Evolutionary conservation across 2,329 filamentous ascomycete genomes (phyloP), one percentile per base, ranked within the genome.

Genomic region (Domatiomyces globalis): DNA sequence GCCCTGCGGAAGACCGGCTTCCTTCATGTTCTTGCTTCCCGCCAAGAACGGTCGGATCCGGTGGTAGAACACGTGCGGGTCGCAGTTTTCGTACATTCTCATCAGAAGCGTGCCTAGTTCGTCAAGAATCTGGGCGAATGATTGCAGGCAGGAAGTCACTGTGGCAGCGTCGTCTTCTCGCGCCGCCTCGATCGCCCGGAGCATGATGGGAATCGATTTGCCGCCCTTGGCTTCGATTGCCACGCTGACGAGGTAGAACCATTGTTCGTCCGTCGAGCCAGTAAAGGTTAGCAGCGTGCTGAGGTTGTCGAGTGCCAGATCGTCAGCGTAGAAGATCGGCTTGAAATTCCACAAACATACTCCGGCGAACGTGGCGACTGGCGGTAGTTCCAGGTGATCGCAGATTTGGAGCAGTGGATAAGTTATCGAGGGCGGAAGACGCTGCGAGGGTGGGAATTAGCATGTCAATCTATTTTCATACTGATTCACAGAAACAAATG

Each of bases 331-430:
- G 64, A 96, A 95, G 50, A 96, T 77, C 0, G 89, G 87, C 68
- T 89, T 90, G 75, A 88, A 96, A 70, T 98, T 98, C 92, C 92
- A 98, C 22, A 98, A 75, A 58, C 87, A 90, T 3, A 95, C 75
- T 6, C 84, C 87, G 5, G 92, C 87, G 65, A 95, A 98, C 17
- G 90, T 95, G 46, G 90, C 92, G 25, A 98, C 90, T 1, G 89
- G 86, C 5, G 87, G 89, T 22, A 98, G 74, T 63, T 96, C 86
- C 17, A 98, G 78, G 55, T 81, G 80, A 45, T 78, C 73, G 60
- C 86, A 90, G 46, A 94, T 77, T 57, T 82, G 71, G 49, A 94
- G 74, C 58, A 96, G 78, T 0, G 92, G 92, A 27, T 89, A 78
- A 5, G 90, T 87, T 57, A 98, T 80, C 53, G 87, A 74, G 22